Conservation (phyloP, 2,329 filamentous ascomycete genomes). For the Leptographium procerum region DNA sequence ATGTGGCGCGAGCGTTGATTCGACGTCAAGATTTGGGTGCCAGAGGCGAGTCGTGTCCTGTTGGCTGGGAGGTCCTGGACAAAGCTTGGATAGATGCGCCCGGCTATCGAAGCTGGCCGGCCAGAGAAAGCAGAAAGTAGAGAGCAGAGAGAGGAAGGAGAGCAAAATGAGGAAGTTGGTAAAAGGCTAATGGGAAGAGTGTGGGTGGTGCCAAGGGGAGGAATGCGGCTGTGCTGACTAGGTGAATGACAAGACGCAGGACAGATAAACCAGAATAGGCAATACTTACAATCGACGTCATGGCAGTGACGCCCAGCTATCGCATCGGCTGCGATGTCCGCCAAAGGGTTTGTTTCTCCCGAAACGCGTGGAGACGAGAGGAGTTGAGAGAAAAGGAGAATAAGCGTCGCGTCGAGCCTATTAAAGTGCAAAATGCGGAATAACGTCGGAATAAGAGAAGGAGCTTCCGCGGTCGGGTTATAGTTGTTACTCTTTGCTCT, state of each 20-base stretch:
- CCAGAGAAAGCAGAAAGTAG: background rate
- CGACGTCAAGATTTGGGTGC: background rate
- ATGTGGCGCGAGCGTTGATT: background rate
- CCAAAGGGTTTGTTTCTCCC: background rate
- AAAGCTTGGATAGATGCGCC: background rate
- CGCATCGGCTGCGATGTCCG: background rate
- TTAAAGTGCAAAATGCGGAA: background rate
- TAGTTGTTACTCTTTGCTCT: background rate
- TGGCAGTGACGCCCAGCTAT: slow-evolving; percentile 13
- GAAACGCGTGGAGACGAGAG: background rate
- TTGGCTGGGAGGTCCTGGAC: background rate
- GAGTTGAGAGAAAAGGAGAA: background rate
- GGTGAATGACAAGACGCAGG: background rate
- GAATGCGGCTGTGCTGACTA: background rate
- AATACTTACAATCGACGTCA: slow-evolving; percentile 23
- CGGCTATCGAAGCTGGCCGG: background rate
- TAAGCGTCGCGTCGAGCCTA: background rate
- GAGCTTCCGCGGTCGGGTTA: background rate
- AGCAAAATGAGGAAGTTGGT: background rate
- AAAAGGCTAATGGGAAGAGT: too few species aligned
- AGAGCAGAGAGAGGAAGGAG: background rate
- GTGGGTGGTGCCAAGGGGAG: too few species aligned
- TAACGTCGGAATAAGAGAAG: background rate
- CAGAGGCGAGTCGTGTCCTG: background rate
- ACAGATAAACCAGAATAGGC: background rate